Base-by-base conservation (phyloP, 257 asterid genomes). In the Solanum verrucosum region DNA sequence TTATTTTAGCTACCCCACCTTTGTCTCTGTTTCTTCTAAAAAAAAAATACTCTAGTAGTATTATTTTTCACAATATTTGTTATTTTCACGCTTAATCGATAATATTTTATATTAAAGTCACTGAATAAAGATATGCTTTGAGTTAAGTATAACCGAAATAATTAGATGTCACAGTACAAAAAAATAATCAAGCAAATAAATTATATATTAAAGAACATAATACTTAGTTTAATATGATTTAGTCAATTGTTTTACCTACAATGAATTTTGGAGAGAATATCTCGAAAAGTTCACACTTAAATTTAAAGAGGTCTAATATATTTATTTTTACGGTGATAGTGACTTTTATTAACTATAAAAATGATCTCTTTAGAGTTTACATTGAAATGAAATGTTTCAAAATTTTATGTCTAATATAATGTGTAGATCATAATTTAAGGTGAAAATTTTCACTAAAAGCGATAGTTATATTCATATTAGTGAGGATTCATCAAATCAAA, bases 251-350 rank as follows among this genome's bases (percentile, higher is more conserved):
- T 63, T 11, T n/a, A 63, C 3, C 31, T 63, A 23, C 12, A 4
- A 9, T 4, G 72, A n/a, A 65, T 65, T 60, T 18, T 3, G 4
- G 15, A 23, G 3, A 63, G 13, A 63, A 4, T n/a, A 63, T 63
- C 15, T 63, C 25, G 4, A 1, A 63, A 63, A 23, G 15, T 60
- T 9, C 15, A 63, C 15, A 9, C 15, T 23, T n/a, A 23, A 63
- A 63, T 9, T 63, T 23, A 23, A 63, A 23, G 15, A 63, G 15
- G 6, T 63, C 5, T 63, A 63, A 9, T 23, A 23, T 2, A 21
- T 1, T 23, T 4, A n/a, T 3, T 60, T 3, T 63, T 63, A 63
- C 2, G 0, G 10, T 9, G 5, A 0, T 20, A 3, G 2, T 56
- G 65, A 3, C 10, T 59, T 59, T 20, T 59, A 21, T 59, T 59